Evolutionary conservation across 2,329 filamentous ascomycete genomes (phyloP).

Genomic region (Chalara sp.): DNA sequence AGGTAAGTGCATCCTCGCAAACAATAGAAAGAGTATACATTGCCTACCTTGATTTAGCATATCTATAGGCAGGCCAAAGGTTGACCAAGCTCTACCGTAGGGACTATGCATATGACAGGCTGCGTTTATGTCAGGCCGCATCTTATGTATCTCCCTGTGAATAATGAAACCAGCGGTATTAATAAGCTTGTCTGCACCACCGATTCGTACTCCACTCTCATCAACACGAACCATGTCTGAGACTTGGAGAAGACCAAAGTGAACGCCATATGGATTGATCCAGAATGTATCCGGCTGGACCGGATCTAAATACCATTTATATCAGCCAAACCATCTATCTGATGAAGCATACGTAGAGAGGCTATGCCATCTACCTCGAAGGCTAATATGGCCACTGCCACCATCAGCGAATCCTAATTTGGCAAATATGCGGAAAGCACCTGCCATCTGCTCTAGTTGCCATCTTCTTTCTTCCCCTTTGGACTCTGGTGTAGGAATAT

Average conservation of each 20-base stretch:
- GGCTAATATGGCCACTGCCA: constrained; percentile 22
- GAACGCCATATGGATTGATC: constrained; percentile 11
- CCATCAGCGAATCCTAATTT: constrained; percentile 33
- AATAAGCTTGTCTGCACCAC: constrained; percentile 34
- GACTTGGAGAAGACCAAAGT: constrained; percentile 29
- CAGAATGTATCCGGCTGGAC: constrained; percentile 15
- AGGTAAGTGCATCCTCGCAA: too few relatives aligned
- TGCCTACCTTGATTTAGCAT: constrained; percentile 13
- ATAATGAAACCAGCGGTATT: constrained; percentile 12
- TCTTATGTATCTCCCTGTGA: constrained; percentile 9
- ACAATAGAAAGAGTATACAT: too few relatives aligned
- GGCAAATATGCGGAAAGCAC: constrained; percentile 37
- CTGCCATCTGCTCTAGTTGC: constrained; percentile 36
- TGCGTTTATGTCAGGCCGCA: constrained; percentile 9
- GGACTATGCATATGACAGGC: constrained; percentile 10
- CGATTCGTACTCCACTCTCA: constrained; percentile 33
- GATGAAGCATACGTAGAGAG: background rate
- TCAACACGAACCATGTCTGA: constrained; percentile 39
- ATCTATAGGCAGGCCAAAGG: constrained; percentile 9
- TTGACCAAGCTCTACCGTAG: constrained; percentile 9
- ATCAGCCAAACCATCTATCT: background rate
- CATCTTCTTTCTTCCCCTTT: constrained; percentile 28
- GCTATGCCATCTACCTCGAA: background rate
- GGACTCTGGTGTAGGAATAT: background rate
- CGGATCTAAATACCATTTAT: constrained; percentile 2